Evolutionary conservation across 2,329 filamentous ascomycete species (phyloP), one percentile per base, ranked within the genome.

Genomic region (Colletotrichum incanum): DNA sequence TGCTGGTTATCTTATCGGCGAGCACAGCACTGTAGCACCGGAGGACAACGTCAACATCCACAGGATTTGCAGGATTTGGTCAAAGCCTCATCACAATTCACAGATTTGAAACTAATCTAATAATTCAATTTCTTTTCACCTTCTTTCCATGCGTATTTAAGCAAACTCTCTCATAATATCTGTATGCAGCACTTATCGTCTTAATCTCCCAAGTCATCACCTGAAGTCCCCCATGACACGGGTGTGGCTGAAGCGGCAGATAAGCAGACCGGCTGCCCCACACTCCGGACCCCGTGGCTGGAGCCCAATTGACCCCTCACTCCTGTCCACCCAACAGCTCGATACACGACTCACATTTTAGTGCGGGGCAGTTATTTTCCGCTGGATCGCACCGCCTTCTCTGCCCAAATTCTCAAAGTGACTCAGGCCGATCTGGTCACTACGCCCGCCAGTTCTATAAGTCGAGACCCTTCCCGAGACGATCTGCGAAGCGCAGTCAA

Each of bases 301-400:
- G 59, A 55, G 39, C 61, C 47, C 70, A 70, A 72, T 72, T 70
- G 70, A 72, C 70, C 70, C 70, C 70, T 72, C 70, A 70, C 59
- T 70, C 34, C 47, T 59, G 54, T 52, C 43, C 58, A 58, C 56
- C 56, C 68, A 71, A 62, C 65, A 72, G 69, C 69, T 72, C 62
- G 62, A 55, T 52, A 54, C 58, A 62, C 65, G 65, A 72, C 60
- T 70, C 54, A 72, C 70, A 71, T 70, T 72, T 69, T 55, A 69
- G 70, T 72, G 70, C 70, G 70, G 70, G 70, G 70, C 70, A 72
- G n/a, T n/a, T n/a, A n/a, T 72, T 72, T 72, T 70, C 55, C 70
- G 65, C 45, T 56, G 66, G 45, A 64, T 72, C 69, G 69, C 69
- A 72, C 69, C 65, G 65, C 43, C 60, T 50, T 65, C 65, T 72